Conservation (phyloP, 2,329 filamentous ascomycete genomes). For the Trichoderma asperellum region DNA sequence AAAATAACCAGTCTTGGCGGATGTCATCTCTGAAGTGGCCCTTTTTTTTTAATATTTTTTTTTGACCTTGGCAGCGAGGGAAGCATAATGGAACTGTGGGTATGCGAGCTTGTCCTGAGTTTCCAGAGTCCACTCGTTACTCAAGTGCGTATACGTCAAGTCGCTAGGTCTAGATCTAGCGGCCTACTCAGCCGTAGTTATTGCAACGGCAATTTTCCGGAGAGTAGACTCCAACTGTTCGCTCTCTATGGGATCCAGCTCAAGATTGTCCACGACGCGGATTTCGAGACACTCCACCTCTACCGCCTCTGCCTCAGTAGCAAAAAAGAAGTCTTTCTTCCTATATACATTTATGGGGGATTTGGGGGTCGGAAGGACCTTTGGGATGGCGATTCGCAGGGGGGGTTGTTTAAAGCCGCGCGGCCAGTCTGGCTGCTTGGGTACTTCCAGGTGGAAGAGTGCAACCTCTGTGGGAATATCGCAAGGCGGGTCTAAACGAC, state of each 20-base stretch:
- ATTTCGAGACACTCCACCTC: not conserved
- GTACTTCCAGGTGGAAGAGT: conserved; percentile 1
- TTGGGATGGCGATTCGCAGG: not conserved
- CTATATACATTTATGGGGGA: not conserved
- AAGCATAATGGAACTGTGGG: not conserved
- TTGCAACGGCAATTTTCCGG: not conserved
- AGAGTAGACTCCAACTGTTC: not conserved
- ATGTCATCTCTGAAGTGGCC: not conserved
- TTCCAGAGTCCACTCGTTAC: not conserved
- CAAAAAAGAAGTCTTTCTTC: not conserved
- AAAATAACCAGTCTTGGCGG: not conserved
- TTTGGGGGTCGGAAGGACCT: not conserved
- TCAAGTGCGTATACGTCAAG: not conserved
- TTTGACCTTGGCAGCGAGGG: not conserved
- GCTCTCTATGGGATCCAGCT: not conserved
- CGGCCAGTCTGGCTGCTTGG: conserved; percentile 10
- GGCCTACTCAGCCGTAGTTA: not conserved
- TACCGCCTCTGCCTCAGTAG: not conserved
- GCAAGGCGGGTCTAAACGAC: not conserved
- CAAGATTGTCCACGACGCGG: not conserved
- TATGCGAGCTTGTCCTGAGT: not conserved
- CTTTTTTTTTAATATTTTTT: not conserved
- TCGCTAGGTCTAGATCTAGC: not conserved
- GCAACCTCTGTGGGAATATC: not conserved
- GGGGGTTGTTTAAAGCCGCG: not conserved